A percentile compares a stretch with the other conserved stretches of the same genome.
Conservation (phyloP, 1,284 basidiomycete species). For the Pseudozyma sp. region DNA sequence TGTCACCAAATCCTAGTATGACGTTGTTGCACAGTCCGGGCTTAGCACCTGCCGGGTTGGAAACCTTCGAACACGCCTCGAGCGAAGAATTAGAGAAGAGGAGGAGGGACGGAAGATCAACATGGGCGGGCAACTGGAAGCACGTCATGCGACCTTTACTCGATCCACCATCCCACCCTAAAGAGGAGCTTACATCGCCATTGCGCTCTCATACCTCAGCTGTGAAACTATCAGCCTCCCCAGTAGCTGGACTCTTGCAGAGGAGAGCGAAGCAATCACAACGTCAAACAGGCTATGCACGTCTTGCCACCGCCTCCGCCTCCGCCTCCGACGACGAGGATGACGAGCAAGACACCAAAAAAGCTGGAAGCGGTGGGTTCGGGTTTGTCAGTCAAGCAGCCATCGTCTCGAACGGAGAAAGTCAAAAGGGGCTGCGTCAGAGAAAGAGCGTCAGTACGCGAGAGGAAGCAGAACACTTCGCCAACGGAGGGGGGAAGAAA, state of each 20-base stretch:
- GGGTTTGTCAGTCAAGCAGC: slow-evolving; percentile 31
- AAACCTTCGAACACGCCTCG: too few relatives aligned
- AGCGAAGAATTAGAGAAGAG: not conserved
- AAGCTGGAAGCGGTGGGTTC: slow-evolving; percentile 6
- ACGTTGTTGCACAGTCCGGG: slow-evolving; percentile 51
- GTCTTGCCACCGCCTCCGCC: not conserved
- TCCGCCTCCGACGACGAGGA: not conserved
- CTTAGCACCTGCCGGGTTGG: not conserved
- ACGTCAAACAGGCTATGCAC: not conserved
- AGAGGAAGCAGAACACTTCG: not conserved
- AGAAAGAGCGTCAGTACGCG: slow-evolving; percentile 20
- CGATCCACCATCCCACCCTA: slow-evolving; percentile 6
- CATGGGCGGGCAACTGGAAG: slow-evolving; percentile 61
- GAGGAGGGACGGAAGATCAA: slow-evolving; percentile 13
- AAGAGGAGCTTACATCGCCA: not conserved
- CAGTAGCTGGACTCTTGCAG: not conserved
- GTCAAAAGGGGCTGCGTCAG: slow-evolving; percentile 23
- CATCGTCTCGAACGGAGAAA: slow-evolving; percentile 11
- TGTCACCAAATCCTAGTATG: slow-evolving; percentile 45
- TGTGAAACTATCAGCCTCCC: slow-evolving; percentile 8
- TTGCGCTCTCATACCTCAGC: slow-evolving; percentile 14
- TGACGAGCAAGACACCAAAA: not conserved
- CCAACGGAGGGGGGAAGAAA: not conserved
- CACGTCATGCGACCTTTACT: slow-evolving; percentile 52
- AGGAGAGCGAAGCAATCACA: slow-evolving; percentile 3